Evolutionary conservation across 2,329 filamentous ascomycete species (phyloP).

Genomic region (Madurella mycetomatis): DNA sequence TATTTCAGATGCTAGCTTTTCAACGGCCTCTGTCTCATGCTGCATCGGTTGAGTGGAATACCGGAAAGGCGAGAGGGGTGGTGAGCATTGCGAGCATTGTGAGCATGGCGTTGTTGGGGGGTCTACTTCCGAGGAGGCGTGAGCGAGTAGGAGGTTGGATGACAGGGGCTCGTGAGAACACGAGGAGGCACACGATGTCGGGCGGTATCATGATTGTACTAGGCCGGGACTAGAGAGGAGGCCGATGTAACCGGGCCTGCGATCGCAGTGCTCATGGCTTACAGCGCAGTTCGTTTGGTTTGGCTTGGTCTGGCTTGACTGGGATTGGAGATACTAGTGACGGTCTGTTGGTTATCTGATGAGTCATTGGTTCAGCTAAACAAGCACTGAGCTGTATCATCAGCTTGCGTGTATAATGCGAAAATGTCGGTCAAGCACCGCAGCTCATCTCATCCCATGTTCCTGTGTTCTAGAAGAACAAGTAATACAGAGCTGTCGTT

Average conservation of each 20-base stretch:
- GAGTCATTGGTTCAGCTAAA: not conserved
- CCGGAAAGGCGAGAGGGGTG: not conserved
- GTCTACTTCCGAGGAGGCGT: not conserved
- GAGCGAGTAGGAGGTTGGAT: not conserved
- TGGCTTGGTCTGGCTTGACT: too few species aligned
- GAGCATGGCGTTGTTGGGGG: conserved; percentile 10
- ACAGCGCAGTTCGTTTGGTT: too few species aligned
- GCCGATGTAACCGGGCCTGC: too few species aligned
- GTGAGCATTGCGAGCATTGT: not conserved
- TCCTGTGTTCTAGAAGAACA: too few species aligned
- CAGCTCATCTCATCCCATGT: not conserved
- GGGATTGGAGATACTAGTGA: too few species aligned
- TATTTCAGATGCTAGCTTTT: not conserved
- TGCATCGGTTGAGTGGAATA: not conserved
- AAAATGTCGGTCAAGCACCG: not conserved
- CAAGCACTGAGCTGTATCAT: not conserved
- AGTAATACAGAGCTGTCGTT: too few species aligned
- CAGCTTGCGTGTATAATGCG: not conserved
- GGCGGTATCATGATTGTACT: not conserved
- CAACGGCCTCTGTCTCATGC: conserved; percentile 1
- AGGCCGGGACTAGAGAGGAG: not conserved
- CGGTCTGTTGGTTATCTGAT: too few species aligned
- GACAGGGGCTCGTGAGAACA: not conserved
- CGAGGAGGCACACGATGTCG: too few species aligned
- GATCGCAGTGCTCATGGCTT: too few species aligned